These are phyloP conservation scores for Aphanomyces astaci DNA, from an alignment of 352 stramenopile genomes.

Conservation along the genomic window DNA sequence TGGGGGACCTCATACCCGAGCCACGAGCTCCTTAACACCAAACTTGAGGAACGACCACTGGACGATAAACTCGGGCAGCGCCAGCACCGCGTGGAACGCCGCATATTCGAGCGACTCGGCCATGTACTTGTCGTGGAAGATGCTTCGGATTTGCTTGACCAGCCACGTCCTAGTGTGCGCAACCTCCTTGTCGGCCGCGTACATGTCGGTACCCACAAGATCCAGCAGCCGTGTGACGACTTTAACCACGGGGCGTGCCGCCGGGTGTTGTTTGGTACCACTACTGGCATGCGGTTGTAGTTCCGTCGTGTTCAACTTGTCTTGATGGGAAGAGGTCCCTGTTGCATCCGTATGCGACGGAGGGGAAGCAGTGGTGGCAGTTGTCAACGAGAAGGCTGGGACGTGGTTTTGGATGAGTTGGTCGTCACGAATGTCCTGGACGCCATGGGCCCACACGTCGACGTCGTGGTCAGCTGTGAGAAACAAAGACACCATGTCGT, in stretches of 20 bases:
- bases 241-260: too few relatives aligned
- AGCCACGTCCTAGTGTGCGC: not conserved
- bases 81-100: constrained; percentile 3
- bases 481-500: not conserved
- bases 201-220: constrained; percentile 1
- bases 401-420: not conserved
- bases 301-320: too few relatives aligned
- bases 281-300: too few relatives aligned
- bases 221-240: constrained; percentile 4
- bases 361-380: not conserved
- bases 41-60: constrained; percentile 12
- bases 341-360: not conserved
- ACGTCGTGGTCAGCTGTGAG: not conserved
- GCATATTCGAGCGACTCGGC: constrained; percentile 15
- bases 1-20: not conserved
- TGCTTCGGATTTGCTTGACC: constrained; percentile 19
- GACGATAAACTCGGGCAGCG: constrained; percentile 17
- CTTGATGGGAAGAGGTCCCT: too few relatives aligned
- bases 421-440: not conserved
- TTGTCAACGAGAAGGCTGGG: not conserved
- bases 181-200: not conserved
- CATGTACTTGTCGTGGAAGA: constrained; percentile 23
- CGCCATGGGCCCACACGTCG: not conserved
- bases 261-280: too few relatives aligned
- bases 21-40: constrained; percentile 16